phyloP scores from a whole-genome alignment of 2,329 filamentous ascomycete genomes.

The Coleophoma cylindrospora region DNA sequence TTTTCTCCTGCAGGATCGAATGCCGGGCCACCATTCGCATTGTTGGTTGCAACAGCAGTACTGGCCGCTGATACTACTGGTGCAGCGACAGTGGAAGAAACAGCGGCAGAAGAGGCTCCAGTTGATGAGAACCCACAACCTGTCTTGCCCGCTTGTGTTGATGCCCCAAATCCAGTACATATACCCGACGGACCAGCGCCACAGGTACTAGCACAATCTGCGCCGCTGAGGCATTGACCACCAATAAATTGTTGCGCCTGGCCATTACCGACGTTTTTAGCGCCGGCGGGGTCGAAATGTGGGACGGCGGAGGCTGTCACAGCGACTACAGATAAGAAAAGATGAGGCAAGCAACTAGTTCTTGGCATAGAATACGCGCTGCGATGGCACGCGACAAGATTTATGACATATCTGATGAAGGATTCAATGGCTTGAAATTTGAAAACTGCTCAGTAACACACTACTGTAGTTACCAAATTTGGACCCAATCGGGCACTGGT shows the following conservation, averaged over 20 bases:
- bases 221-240: constrained; percentile 15
- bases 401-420: too few relatives aligned
- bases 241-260: constrained; percentile 15
- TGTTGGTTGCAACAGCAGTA: constrained; percentile 2
- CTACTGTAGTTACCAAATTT: too few relatives aligned
- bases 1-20: constrained; percentile 10
- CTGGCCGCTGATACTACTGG: neutral
- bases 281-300: constrained; percentile 12
- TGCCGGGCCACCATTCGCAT: constrained; percentile 5
- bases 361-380: too few relatives aligned
- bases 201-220: constrained; percentile 14
- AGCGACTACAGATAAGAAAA: constrained; percentile 3
- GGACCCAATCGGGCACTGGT: too few relatives aligned
- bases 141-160: constrained; percentile 27
- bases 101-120: constrained; percentile 18
- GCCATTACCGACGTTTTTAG: constrained; percentile 16
- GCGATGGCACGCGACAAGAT: too few relatives aligned
- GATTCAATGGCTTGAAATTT: too few relatives aligned
- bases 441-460: too few relatives aligned
- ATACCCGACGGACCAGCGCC: constrained; percentile 19
- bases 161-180: constrained; percentile 28
- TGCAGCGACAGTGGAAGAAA: neutral
- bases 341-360: neutral
- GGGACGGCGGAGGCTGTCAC: constrained; percentile 8
- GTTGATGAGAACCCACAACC: neutral